Conservation (phyloP, 345 rosid species). For the Melastoma malabathricum region DNA sequence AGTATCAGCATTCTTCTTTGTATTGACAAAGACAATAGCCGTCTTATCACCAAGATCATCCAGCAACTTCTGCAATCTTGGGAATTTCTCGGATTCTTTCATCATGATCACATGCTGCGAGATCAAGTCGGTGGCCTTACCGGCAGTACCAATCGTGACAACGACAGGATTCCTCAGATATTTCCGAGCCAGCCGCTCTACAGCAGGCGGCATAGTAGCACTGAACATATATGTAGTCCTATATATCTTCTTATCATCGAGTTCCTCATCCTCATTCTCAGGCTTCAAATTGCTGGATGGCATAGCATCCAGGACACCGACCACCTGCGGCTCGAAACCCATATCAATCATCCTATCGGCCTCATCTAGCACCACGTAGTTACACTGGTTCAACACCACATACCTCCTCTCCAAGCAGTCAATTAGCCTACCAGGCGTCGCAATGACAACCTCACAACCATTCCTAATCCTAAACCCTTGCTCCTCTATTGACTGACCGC, state of each 20-base stretch:
- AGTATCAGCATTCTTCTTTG: constrained; percentile 65
- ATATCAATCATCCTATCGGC: constrained; percentile 97
- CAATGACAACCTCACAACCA: constrained; percentile 94
- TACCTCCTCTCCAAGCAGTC: constrained; percentile 92
- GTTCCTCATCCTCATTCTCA: constrained; percentile 93
- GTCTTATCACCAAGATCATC: constrained; percentile 82
- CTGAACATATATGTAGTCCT: constrained; percentile 96
- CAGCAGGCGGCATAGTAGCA: constrained; percentile 95
- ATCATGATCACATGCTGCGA: constrained; percentile 78
- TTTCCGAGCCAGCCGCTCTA: constrained; percentile 89
- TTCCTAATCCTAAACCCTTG: constrained; percentile 83
- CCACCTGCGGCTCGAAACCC: constrained; percentile 92
- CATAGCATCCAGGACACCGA: constrained; percentile 87
- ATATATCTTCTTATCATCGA: constrained; percentile 81
- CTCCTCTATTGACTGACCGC: constrained; percentile 90
- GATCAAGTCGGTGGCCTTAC: constrained; percentile 81
- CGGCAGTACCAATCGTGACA: constrained; percentile 92
- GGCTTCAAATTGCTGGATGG: constrained; percentile 92
- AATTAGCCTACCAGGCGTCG: constrained; percentile 79
- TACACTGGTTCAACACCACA: constrained; percentile 83
- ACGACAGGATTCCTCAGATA: constrained; percentile 94
- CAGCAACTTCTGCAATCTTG: constrained; percentile 57
- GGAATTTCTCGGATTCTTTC: constrained; percentile 74
- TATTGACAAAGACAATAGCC: constrained; percentile 83
- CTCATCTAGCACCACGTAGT: constrained; percentile 94